Evolutionary conservation across 2,329 filamentous ascomycete species (phyloP), one percentile per base, ranked within the genome.

Genomic region (Colletotrichum sp.): DNA sequence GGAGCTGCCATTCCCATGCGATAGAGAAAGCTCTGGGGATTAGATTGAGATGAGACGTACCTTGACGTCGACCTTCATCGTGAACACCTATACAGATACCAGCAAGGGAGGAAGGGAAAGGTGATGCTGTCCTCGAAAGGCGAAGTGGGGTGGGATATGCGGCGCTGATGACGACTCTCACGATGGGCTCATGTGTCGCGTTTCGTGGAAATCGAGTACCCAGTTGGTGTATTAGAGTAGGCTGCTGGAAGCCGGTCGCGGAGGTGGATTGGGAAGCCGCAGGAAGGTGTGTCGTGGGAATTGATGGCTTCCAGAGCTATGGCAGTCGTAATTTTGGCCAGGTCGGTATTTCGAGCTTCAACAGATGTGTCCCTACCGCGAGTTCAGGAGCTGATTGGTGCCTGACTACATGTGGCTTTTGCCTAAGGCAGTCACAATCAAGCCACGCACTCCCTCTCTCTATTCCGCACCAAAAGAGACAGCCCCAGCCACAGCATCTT

Each of bases 251-350:
- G 75, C 76, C 76, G 68, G 66, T 72, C 60, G 71, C 64, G 60
- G 67, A 69, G 55, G 43, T 56, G 52, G 21, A 24, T 66, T n/a
- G 67, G 69, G 16, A 60, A 62, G 62, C 65, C 70, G 65, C 70
- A 30, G 15, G 28, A 76, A 30, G n/a, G 36, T 65, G 65, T 64
- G 75, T 77, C 67, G 71, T 75, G 61, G 52, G 66, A 66, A 76
- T 76, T 70, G 76, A 61, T 77, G 75, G 76, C 75, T 77, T 77
- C 76, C 76, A 77, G 76, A 77, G 76, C 75, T 77, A 58, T 66
- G 74, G 66, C 65, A 48, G 76, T 58, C 76, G 66, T 64, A 77
- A 77, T 77, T 77, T 75, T 77, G 75, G 68, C 71, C 60, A 64
- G 65, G 43, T 68, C 73, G 64, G 73, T 69, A 73, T 77, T 75